Base-by-base conservation (phyloP, 2,329 filamentous ascomycete species). In the Onygenales sp. region DNA sequence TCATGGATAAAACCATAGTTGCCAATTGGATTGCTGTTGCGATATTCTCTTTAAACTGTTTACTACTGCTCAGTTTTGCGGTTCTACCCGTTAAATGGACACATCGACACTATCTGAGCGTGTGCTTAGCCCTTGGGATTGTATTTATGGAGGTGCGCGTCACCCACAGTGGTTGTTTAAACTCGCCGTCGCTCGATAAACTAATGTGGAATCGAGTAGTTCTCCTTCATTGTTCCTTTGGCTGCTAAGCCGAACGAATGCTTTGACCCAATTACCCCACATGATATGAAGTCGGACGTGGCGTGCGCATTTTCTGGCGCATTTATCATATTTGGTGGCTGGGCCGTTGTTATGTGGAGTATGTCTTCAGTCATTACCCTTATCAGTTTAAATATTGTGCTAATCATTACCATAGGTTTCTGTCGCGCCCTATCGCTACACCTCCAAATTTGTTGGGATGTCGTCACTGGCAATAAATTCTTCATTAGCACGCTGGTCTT, bases 381-480 rank as follows among this genome's bases (percentile, higher is more conserved):
- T 45, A 32, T n/a, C 39, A 41, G 41, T 14, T 31, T 42, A 50
- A 50, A 33, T 17, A 27, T 14, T 21, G 39, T 52, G 48, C 13
- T 31, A 46, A 38, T 27, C 13, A 48, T 8, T 13, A 5, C 11
- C 51, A 73, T 51, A 67, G 83, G 91, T 58, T 95, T 96, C 67
- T 79, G 96, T 56, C 84, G 93, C 58, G 87, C 92, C 0, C 73
- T 97, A 36, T 95, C 90, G 4, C 85, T 98, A 62, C 93, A 98
- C 70, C 82, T 98, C 31, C 93, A 97, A 70, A 96, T 98, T 59
- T 96, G 91, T 75, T 98, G 93, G 93, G 90, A 97, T 69, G 79
- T 94, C 36, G 83, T 92, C 7, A 87, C 95, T 3, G 93, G 93
- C 41, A 81, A 84, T 44, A 87, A 80, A 63, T 97, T 96, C 71